Conservation (phyloP, 768 basidiomycete species). For the Crepidotus variabilis region DNA sequence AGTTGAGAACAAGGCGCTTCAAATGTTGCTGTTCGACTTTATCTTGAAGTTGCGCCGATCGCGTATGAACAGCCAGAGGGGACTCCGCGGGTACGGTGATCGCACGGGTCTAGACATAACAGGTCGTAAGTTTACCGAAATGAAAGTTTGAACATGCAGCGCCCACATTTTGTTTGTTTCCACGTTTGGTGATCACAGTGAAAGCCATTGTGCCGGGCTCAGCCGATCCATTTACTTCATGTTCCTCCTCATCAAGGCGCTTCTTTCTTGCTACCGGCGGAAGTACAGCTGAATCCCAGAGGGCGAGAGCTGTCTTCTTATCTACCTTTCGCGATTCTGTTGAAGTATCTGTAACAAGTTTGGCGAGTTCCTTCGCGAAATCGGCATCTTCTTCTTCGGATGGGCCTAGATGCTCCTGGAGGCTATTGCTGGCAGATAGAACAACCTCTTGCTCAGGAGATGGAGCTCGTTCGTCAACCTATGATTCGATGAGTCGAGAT, state of each 20-base stretch:
- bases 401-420: constrained; percentile 73
- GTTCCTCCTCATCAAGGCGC: constrained; percentile 55
- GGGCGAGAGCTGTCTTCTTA: constrained; percentile 78
- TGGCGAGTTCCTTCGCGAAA: constrained; percentile 94
- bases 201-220: constrained; percentile 75
- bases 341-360: constrained; percentile 87
- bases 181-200: constrained; percentile 87
- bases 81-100: constrained; percentile 87
- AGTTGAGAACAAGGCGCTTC: constrained; percentile 90
- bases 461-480: constrained; percentile 67
- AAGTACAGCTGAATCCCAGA: constrained; percentile 87
- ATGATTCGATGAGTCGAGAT: not conserved
- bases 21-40: constrained; percentile 96
- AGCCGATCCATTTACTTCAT: constrained; percentile 37
- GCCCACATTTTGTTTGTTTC: constrained; percentile 86
- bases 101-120: constrained; percentile 63
- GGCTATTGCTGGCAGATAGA: constrained; percentile 48
- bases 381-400: constrained; percentile 89
- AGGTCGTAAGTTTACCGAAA: constrained; percentile 4
- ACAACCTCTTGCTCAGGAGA: constrained; percentile 83
- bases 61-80: constrained; percentile 85
- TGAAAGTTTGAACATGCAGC: not conserved
- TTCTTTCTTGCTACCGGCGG: constrained; percentile 65
- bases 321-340: constrained; percentile 82
- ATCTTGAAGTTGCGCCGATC: constrained; percentile 88